Conservation (phyloP, 352 stramenopile genomes). For the Globisporangium parvum region DNA sequence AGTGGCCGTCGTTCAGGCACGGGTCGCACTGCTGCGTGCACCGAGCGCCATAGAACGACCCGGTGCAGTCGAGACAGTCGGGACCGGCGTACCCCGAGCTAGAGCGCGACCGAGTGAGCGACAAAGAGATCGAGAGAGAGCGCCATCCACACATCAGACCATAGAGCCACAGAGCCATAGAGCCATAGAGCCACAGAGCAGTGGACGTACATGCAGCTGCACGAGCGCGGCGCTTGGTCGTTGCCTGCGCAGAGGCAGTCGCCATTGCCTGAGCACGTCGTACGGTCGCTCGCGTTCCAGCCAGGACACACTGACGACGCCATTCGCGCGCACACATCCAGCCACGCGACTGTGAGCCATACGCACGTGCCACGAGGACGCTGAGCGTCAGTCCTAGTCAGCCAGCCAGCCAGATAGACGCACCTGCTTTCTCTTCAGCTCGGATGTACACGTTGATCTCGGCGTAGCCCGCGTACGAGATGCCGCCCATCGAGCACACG, state of each 20-base stretch:
- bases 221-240: conserved; percentile 49
- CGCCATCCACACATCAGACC: not conserved
- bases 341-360: not conserved
- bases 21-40: conserved; percentile 59
- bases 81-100: conserved; percentile 59
- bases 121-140: too few species aligned
- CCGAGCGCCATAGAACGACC: conserved; percentile 43
- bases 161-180: not conserved
- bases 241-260: conserved; percentile 64
- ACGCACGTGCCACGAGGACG: not conserved
- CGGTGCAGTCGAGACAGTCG: conserved; percentile 61
- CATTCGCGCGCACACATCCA: not conserved
- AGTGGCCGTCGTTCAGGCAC: conserved; percentile 71
- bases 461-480: conserved; percentile 68
- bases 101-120: too few species aligned
- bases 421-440: conserved; percentile 72
- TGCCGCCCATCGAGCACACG: conserved; percentile 73
- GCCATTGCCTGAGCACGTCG: conserved; percentile 58
- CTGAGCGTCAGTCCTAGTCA: not conserved
- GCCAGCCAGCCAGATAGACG: not conserved
- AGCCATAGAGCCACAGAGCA: not conserved
- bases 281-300: conserved; percentile 47
- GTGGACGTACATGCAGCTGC: conserved; percentile 57
- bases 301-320: conserved; percentile 49
- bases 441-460: conserved; percentile 81